Evolutionary conservation across 306 rosid genomes (phyloP).

Genomic region (Argentina anserina): DNA sequence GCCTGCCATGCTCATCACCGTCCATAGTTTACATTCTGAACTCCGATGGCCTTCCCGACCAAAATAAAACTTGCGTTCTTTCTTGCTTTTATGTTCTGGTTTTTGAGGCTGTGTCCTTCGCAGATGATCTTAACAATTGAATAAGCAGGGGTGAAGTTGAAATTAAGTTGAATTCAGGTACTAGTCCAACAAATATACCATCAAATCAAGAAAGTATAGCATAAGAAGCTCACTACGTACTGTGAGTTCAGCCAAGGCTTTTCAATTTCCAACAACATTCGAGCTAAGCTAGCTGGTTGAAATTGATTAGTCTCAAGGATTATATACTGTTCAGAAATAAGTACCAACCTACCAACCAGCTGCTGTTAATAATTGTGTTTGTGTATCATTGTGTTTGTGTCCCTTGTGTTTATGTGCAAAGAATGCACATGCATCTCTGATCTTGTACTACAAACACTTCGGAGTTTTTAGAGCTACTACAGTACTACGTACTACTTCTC

Average conservation of each 20-base stretch:
- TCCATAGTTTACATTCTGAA: no score
- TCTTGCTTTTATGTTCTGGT: no score
- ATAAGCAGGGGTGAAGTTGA: neutral
- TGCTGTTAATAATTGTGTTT: neutral
- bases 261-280: constrained; percentile 2
- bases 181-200: neutral
- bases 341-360: neutral
- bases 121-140: neutral
- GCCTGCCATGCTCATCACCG: no score
- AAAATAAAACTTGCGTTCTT: no score
- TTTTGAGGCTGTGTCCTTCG: no score
- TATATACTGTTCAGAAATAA: neutral
- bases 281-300: neutral
- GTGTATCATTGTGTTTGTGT: neutral
- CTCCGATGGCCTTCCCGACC: no score
- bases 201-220: neutral
- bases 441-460: neutral
- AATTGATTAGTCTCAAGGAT: neutral
- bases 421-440: constrained; percentile 2
- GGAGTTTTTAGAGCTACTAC: neutral
- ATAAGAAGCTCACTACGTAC: neutral
- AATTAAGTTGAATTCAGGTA: neutral
- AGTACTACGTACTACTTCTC: no score
- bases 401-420: neutral
- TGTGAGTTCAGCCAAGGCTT: neutral